phyloP scores from a whole-genome alignment of 2,329 filamentous ascomycete genomes.

The Colletotrichum sublineola region DNA sequence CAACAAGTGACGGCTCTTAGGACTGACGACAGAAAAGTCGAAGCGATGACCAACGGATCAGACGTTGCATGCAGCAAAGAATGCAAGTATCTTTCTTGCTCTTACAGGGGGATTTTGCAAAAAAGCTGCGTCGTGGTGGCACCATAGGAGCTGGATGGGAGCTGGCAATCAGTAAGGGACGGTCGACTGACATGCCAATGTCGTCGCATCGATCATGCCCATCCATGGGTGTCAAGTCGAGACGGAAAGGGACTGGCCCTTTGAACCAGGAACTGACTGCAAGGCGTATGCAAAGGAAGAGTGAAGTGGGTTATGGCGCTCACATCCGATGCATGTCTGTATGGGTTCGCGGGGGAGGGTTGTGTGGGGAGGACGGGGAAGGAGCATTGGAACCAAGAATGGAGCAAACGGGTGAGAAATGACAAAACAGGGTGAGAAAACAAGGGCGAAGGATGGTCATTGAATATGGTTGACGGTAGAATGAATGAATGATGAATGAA shows the following conservation, averaged over 20 bases:
- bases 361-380: conserved; percentile 3
- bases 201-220: background rate
- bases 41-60: background rate
- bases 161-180: conserved; percentile 8
- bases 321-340: conserved; percentile 1
- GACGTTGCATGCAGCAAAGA: conserved; percentile 6
- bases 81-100: conserved; percentile 7
- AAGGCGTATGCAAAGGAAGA: conserved; percentile 7
- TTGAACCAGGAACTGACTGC: conserved; percentile 26
- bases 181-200: background rate
- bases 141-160: conserved; percentile 11
- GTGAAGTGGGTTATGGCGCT: conserved; percentile 7
- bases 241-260: background rate
- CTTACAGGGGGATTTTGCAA: conserved; percentile 11
- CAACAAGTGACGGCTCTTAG: conserved; percentile 1
- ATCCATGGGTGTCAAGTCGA: background rate
- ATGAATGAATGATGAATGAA: too few species aligned
- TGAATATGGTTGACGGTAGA: background rate
- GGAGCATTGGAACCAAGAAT: background rate
- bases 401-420: conserved; percentile 1
- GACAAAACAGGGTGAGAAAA: background rate
- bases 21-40: background rate
- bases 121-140: conserved; percentile 26
- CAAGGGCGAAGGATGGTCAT: background rate
- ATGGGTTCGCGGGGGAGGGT: conserved; percentile 7